phyloP scores from a whole-genome alignment of 2,329 filamentous ascomycete genomes.

The Zymoseptoria crescenta region DNA sequence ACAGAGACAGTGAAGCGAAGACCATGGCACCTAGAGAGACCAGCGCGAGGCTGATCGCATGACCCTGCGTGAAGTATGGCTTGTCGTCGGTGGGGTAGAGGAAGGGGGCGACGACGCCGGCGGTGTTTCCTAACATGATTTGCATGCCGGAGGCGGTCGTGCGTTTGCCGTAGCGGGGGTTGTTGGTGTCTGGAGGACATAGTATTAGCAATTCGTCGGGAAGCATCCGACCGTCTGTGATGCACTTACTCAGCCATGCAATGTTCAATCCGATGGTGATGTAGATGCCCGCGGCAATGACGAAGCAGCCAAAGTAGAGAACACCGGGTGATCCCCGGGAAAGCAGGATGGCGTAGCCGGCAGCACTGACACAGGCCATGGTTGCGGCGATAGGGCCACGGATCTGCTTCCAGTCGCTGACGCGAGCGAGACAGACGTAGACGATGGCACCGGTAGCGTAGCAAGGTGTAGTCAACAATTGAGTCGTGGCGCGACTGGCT shows the following conservation, averaged over 20 bases:
- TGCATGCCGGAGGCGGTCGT: conserved; percentile 21
- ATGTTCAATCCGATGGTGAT: conserved; percentile 48
- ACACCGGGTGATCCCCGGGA: conserved; percentile 52
- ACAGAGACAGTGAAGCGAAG: conserved; percentile 32
- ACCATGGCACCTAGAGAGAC: conserved; percentile 35
- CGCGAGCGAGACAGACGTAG: conserved; percentile 57
- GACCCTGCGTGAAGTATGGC: conserved; percentile 44
- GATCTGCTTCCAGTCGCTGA: conserved; percentile 60
- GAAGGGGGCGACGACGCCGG: conserved; percentile 5
- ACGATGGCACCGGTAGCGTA: conserved; percentile 64
- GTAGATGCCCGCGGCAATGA: conserved; percentile 69
- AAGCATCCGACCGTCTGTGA: background rate
- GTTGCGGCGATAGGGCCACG: conserved; percentile 58
- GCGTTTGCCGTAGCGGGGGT: conserved; percentile 27
- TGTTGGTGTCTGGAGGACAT: conserved; percentile 20
- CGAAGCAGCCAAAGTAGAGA: conserved; percentile 68
- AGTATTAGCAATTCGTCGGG: background rate
- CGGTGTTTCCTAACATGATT: conserved; percentile 5
- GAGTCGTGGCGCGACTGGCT: conserved; percentile 58
- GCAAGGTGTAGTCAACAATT: conserved; percentile 70
- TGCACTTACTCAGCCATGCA: conserved; percentile 38
- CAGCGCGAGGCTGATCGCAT: conserved; percentile 46
- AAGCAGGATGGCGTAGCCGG: conserved; percentile 51
- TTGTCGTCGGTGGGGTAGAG: conserved; percentile 40
- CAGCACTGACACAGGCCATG: conserved; percentile 41